Base-by-base conservation (phyloP, 2,329 filamentous ascomycete species). In the Aspergillus novoparasiticus region DNA sequence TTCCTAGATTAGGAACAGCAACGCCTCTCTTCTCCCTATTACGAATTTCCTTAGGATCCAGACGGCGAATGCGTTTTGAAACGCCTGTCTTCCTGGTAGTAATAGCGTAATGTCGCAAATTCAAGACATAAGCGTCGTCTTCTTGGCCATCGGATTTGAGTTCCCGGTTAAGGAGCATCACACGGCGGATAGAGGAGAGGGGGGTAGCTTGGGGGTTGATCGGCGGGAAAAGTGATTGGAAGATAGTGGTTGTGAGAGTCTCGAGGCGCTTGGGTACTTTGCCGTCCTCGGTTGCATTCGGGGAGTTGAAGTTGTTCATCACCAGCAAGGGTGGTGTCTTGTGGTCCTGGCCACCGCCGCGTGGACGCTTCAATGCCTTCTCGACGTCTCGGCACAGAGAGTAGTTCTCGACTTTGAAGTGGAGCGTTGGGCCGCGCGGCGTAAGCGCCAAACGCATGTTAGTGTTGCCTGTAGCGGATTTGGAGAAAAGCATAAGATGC, bases 321-420 rank as follows among this genome's bases (percentile, higher is more conserved):
- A 99, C 95, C 51, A 99, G 86, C 80, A 98, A 80, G 66, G 95
- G 95, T 8, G 95, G 89, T 50, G 89, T 93, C 62, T 91, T 84
- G 72, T 92, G 96, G 76, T 97, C 93, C 76, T 94, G 94, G 66
- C 91, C 92, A 55, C 90, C 90, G 55, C 89, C 90, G 74, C 89
- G 88, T 10, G 94, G 93, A 70, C 93, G 91, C 78, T 91, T 93
- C 81, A 96, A 88, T 16, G 92, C 89, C 74, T 88, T 90, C 71
- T 91, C 86, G 4, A 99, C 89, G 76, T 99, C 95, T 78, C 95
- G 97, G 79, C 90, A 92, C 3, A 99, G 84, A 41, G 93, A 96
- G 78, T 99, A 99, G 72, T 92, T 93, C 75, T 98, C 93, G 54
- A 99, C 92, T 64, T 94, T 86, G 79, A 99, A 99, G 79, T 97